These are phyloP conservation scores for Saccharum spontaneum DNA, from an alignment of 176 grass and related monocot species.

Conservation along the genomic window DNA sequence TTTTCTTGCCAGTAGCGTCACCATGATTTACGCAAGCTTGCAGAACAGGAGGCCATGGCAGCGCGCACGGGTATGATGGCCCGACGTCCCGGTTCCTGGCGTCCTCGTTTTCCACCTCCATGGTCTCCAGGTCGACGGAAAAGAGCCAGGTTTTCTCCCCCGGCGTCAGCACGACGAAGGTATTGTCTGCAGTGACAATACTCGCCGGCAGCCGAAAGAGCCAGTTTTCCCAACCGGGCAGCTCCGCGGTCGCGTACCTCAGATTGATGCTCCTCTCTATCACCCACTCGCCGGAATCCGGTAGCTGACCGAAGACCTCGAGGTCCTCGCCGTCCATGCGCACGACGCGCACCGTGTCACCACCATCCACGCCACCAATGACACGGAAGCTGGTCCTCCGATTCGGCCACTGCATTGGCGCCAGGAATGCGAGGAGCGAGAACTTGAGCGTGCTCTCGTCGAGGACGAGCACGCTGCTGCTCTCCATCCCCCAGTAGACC, in stretches of 20 bases:
- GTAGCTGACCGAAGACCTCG: background rate
- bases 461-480: background rate
- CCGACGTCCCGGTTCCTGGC: background rate
- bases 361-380: background rate
- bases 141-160: too few relatives aligned
- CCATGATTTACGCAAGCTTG: background rate
- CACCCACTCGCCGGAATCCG: background rate
- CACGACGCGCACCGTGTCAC: background rate
- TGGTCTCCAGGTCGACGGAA: too few relatives aligned
- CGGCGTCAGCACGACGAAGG: too few relatives aligned
- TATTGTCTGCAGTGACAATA: background rate
- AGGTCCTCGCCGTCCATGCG: background rate
- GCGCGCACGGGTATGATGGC: background rate
- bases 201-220: background rate
- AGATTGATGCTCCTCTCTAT: background rate
- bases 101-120: too few relatives aligned
- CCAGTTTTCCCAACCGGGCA: background rate
- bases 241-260: background rate
- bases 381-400: background rate
- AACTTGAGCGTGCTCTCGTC: background rate
- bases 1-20: background rate
- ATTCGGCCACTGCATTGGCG: background rate
- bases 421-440: background rate
- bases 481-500: constrained; percentile 4
- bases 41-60: background rate